These are phyloP conservation scores for Elaeis oleifera DNA, from an alignment of 202 grass and related monocot genomes.

Conservation along the genomic window DNA sequence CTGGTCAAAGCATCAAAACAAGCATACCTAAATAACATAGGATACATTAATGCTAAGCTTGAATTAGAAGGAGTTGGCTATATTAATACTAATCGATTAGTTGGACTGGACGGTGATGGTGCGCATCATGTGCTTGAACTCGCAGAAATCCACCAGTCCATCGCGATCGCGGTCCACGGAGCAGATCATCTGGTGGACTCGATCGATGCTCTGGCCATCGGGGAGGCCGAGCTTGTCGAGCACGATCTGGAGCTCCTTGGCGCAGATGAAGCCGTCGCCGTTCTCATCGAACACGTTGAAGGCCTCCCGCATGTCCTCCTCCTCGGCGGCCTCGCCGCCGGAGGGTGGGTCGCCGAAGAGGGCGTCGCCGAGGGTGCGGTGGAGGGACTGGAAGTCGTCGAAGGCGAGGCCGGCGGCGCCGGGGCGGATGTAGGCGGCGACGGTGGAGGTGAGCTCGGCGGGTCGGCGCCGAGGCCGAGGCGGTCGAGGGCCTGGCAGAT, in stretches of 20 bases:
- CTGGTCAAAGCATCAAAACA: no score
- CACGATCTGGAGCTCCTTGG: constrained; percentile 27
- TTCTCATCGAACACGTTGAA: constrained; percentile 38
- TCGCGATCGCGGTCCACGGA: constrained; percentile 29
- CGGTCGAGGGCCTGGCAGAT: constrained; percentile 29
- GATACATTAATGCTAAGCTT: no score
- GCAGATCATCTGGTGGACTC: constrained; percentile 34
- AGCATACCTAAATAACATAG: no score
- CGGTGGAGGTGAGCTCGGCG: background rate
- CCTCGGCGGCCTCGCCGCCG: background rate
- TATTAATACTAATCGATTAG: no score
- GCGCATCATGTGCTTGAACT: constrained; percentile 39
- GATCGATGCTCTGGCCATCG: constrained; percentile 21
- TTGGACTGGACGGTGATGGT: constrained; percentile 5
- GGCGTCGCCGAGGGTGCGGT: constrained; percentile 23
- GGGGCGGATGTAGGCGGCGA: constrained; percentile 26
- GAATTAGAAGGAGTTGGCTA: no score
- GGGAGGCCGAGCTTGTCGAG: constrained; percentile 30
- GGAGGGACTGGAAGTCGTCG: constrained; percentile 20
- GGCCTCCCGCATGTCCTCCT: constrained; percentile 35
- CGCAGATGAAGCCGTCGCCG: constrained; percentile 38
- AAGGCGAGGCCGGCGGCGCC: constrained; percentile 36
- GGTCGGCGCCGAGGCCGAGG: constrained; percentile 17
- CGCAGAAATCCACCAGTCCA: constrained; percentile 31
- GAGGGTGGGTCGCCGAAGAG: constrained; percentile 7